These are phyloP conservation scores for Populus pruinosa DNA, from an alignment of 345 rosid genomes.

Conservation along the genomic window DNA sequence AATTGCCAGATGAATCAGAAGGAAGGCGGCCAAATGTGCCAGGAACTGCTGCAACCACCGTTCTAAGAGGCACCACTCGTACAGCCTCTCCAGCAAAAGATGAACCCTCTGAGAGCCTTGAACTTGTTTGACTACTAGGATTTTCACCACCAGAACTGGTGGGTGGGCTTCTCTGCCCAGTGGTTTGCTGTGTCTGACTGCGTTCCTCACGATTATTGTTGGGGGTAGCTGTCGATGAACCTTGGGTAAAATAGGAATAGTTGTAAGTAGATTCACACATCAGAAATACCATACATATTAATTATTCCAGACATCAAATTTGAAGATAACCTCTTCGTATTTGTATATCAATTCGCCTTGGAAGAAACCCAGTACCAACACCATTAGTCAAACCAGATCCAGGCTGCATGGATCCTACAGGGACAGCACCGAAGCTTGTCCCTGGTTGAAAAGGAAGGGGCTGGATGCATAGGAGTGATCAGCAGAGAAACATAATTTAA, in stretches of 20 bases:
- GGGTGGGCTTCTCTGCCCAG: conserved; percentile 34
- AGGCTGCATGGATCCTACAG: conserved; percentile 47
- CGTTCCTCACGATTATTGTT: conserved; percentile 39
- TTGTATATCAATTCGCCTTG: conserved; percentile 74
- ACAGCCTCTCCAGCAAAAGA: conserved; percentile 52
- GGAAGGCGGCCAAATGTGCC: conserved; percentile 45
- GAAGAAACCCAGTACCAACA: conserved; percentile 49
- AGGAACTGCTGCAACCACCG: conserved; percentile 62
- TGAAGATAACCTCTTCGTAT: conserved; percentile 56
- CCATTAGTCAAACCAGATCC: conserved; percentile 51
- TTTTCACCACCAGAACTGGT: conserved; percentile 36
- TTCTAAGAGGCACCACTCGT: conserved; percentile 60
- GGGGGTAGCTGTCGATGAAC: conserved; percentile 42
- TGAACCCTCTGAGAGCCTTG: conserved; percentile 41
- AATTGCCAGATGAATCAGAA: conserved; percentile 49
- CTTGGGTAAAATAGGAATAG: conserved; percentile 15
- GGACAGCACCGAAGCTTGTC: conserved; percentile 44
- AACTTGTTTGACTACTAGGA: conserved; percentile 29
- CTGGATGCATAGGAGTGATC: conserved; percentile 36
- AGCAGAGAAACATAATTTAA: conserved; percentile 5
- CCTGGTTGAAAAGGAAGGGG: conserved; percentile 70
- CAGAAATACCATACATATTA: background rate
- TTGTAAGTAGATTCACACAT: background rate
- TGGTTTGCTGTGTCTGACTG: conserved; percentile 34
- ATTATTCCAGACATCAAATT: conserved; percentile 6